These are phyloP conservation scores for Phytophthora tentaculata DNA, from an alignment of 352 stramenopile genomes.

Conservation along the genomic window DNA sequence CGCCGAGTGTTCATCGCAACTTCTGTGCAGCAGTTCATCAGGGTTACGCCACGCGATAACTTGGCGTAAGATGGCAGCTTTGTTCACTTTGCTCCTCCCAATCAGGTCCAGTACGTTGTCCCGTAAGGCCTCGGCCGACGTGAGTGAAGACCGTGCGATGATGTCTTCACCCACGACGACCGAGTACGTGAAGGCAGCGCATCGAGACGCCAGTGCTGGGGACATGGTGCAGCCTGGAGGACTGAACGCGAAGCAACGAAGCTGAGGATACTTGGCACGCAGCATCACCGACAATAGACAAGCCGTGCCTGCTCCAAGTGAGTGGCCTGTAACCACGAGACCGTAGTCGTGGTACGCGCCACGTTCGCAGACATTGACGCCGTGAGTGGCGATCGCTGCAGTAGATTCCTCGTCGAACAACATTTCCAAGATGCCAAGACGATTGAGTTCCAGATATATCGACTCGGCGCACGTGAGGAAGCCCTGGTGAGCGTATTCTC, in stretches of 20 bases:
- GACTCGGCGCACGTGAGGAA: conserved; percentile 82
- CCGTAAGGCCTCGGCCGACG: conserved; percentile 73
- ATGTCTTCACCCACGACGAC: conserved; percentile 89
- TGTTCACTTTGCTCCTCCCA: conserved; percentile 85
- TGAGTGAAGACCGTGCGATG: conserved; percentile 80
- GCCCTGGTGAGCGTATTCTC: conserved; percentile 84
- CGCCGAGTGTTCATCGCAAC: conserved; percentile 32
- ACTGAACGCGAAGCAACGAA: conserved; percentile 84
- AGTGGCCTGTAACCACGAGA: conserved; percentile 83
- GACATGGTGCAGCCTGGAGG: conserved; percentile 85
- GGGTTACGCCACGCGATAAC: conserved; percentile 81
- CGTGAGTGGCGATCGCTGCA: conserved; percentile 48
- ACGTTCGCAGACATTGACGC: conserved; percentile 65
- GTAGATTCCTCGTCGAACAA: conserved; percentile 73
- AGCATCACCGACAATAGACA: conserved; percentile 82
- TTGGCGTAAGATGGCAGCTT: conserved; percentile 81
- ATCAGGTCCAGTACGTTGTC: conserved; percentile 89
- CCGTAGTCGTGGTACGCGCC: conserved; percentile 77
- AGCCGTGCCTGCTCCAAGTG: conserved; percentile 76
- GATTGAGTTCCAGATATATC: conserved; percentile 76
- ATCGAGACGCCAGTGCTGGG: conserved; percentile 61
- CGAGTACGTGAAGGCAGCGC: conserved; percentile 70
- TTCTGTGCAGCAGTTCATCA: conserved; percentile 67
- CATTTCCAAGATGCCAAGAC: conserved; percentile 84
- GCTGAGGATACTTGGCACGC: conserved; percentile 74